Percentiles rank a stretch among this genome's conserved stretches.
Evolutionary conservation across 305 asterid species (phyloP).

Genomic region (Solanum aculeatissimum): DNA sequence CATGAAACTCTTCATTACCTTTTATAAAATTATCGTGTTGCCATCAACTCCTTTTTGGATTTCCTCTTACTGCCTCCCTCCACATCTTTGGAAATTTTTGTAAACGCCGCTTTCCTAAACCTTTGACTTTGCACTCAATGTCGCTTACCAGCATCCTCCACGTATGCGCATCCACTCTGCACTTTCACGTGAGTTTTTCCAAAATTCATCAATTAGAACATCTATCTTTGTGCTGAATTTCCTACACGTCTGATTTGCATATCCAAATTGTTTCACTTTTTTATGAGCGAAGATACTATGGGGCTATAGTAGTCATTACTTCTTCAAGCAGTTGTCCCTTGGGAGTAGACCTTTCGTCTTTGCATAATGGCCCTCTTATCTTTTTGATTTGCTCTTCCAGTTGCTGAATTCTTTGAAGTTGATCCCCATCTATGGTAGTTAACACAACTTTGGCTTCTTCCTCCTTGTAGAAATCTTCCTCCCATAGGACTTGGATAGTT

Average conservation of each 20-base stretch:
- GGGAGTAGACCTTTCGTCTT: slow-evolving; percentile 73
- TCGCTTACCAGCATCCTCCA: too few species aligned
- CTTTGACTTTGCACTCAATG: too few species aligned
- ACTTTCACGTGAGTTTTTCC: neutral
- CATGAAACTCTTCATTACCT: too few species aligned
- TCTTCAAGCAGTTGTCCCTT: slow-evolving; percentile 70
- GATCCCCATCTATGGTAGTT: slow-evolving; percentile 75
- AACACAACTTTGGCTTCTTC: slow-evolving; percentile 92
- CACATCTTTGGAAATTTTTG: too few species aligned
- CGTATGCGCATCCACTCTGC: too few species aligned
- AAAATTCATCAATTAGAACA: slow-evolving; percentile 15
- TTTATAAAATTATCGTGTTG: too few species aligned
- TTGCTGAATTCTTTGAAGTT: slow-evolving; percentile 35
- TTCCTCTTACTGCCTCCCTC: too few species aligned
- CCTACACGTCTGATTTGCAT: slow-evolving; percentile 30
- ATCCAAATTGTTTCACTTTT: slow-evolving; percentile 60
- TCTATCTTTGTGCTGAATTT: slow-evolving; percentile 75
- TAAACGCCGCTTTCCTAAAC: too few species aligned
- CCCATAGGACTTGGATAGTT: slow-evolving; percentile 66
- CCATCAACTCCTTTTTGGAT: too few species aligned
- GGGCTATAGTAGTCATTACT: slow-evolving; percentile 84
- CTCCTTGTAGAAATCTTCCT: slow-evolving; percentile 46
- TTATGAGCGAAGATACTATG: slow-evolving; percentile 84
- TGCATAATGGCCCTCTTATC: slow-evolving; percentile 51
- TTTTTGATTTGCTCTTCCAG: slow-evolving; percentile 49